Conservation (phyloP, 176 grass and related monocot genomes). For the Chrysopogon serrulatus region DNA sequence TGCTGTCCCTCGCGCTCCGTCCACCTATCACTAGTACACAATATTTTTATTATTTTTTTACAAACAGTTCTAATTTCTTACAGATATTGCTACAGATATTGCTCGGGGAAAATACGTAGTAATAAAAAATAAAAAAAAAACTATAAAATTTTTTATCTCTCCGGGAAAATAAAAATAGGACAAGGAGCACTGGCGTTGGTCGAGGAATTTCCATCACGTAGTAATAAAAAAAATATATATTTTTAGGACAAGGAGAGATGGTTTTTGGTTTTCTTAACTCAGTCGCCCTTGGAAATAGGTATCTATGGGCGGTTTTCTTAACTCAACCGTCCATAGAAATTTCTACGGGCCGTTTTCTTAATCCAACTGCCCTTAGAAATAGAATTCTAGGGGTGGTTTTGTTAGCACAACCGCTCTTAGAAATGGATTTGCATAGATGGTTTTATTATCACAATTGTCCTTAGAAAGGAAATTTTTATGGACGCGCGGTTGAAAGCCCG, state of each 20-base stretch:
- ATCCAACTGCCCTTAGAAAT: neutral
- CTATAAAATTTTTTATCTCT: too few relatives aligned
- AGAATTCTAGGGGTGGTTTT: neutral
- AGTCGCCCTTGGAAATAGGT: neutral
- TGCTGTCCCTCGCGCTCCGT: constrained; percentile 17
- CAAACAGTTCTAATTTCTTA: too few relatives aligned
- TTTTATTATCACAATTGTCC: neutral
- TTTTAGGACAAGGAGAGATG: too few relatives aligned
- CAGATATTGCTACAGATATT: too few relatives aligned
- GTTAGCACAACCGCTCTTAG: neutral
- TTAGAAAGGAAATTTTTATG: neutral
- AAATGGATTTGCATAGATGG: neutral
- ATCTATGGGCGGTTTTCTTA: neutral
- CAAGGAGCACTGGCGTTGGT: neutral
- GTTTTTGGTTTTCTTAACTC: neutral
- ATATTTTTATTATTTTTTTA: too few relatives aligned
- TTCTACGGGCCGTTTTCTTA: neutral
- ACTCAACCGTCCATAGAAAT: neutral
- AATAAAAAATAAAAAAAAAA: too few relatives aligned
- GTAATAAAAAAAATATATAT: too few relatives aligned
- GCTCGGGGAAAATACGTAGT: too few relatives aligned
- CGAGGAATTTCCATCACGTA: too few relatives aligned
- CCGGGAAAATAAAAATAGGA: too few relatives aligned
- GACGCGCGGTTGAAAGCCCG: neutral
- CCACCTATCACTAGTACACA: neutral